Evolutionary conservation across 108 stramenopile species (phyloP), one percentile per base, ranked within the genome.

Genomic region (Parmales sp.): DNA sequence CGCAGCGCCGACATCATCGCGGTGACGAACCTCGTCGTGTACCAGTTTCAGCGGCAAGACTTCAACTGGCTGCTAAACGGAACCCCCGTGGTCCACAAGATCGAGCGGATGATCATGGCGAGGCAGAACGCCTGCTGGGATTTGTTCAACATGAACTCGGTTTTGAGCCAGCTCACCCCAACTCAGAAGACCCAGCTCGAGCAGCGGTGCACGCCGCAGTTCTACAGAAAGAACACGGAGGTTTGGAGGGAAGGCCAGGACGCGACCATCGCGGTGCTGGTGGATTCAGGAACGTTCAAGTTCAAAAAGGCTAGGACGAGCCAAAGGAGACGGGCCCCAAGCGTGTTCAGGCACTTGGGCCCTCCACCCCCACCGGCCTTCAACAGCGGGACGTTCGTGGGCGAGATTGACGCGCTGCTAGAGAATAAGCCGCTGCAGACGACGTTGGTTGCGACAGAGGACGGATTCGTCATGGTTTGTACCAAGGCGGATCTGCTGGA

Each of bases 161-260:
- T 71, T 0, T 31, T 71, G 25, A 23, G 64, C 31, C 39, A 44
- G 44, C 44, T 71, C 28, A 46, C 39, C 20, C 63, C 39, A 28
- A 64, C 70, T 28, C 70, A 71, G 38, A 71, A 71, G 44, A 71
- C 70, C 0, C 70, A 71, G 64, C 70, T 71, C 31, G 70, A 71
- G 64, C 63, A 63, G 28, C 25, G 39, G 25, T 71, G 63, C 45
- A 29, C 31, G 64, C 63, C 45, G 25, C 20, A 46, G 19, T 37
- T 45, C 23, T 71, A 22, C 64, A n/a, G 38, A 5, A 31, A 63
- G 44, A 64, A 64, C 1, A 64, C 39, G 19, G 23, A 65, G 23
- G 45, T 71, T 2, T 71, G 70, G 70, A 19, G 6, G 16, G 70
- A 7, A 39, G 70, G 70, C 13, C 37, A 41, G 7, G 38, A 22